These are phyloP conservation scores for Puccinia triticina DNA, from an alignment of 1,284 basidiomycete species.

Conservation along the genomic window DNA sequence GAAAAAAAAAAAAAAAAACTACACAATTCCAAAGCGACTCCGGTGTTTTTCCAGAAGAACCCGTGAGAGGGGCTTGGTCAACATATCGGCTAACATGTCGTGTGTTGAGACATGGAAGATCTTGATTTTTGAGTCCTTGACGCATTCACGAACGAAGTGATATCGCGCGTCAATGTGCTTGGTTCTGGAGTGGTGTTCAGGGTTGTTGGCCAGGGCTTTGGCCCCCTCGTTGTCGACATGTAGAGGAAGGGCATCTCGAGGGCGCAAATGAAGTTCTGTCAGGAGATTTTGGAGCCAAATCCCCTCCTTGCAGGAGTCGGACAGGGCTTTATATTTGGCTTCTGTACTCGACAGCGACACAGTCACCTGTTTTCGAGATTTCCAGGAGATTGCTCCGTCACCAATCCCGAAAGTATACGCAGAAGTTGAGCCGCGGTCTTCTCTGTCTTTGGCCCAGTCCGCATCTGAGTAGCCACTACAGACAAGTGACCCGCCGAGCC, in stretches of 20 bases:
- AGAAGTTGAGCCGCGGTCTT: not conserved
- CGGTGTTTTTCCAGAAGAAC: no score
- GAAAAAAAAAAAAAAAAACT: no score
- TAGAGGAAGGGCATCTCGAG: not conserved
- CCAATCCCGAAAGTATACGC: not conserved
- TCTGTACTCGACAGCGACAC: not conserved
- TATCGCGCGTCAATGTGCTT: no score
- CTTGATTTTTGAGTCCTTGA: not conserved
- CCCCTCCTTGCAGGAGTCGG: not conserved
- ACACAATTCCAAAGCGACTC: no score
- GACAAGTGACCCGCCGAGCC: not conserved
- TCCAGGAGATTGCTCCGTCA: not conserved
- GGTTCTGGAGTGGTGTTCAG: no score
- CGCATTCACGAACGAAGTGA: not conserved
- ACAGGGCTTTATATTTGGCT: not conserved
- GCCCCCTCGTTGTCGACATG: no score
- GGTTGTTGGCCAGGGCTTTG: no score
- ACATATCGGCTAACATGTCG: conserved; percentile 1
- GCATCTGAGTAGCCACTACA: not conserved
- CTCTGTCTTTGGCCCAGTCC: not conserved
- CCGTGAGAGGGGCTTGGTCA: not conserved
- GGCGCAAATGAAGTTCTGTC: not conserved
- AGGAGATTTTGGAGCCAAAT: not conserved
- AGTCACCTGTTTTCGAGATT: not conserved
- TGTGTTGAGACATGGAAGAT: not conserved